Percentiles rank a stretch among this genome's conserved stretches.
These are phyloP conservation scores for Flaveria bidentis DNA, from an alignment of 129 eudicot species.

Conservation along the genomic window DNA sequence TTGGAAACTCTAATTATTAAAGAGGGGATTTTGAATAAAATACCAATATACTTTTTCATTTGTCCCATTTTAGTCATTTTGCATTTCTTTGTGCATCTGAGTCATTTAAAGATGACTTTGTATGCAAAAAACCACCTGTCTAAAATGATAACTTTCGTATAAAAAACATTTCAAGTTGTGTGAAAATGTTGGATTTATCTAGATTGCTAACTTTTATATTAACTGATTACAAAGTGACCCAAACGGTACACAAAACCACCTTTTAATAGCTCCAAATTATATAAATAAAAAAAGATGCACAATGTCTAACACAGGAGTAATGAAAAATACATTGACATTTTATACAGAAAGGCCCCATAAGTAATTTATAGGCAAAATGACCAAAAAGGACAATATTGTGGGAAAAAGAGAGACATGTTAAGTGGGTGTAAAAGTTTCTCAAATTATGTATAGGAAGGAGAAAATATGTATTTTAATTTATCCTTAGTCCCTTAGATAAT, in stretches of 20 bases:
- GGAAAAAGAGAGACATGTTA: background rate
- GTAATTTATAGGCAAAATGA: background rate
- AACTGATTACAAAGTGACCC: background rate
- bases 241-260: background rate
- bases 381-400: background rate
- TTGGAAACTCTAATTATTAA: background rate
- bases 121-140: background rate
- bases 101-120: background rate
- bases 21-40: background rate
- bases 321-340: background rate
- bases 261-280: background rate
- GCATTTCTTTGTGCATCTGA: conserved; percentile 5
- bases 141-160: background rate
- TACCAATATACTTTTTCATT: background rate
- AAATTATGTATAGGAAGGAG: background rate
- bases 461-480: background rate
- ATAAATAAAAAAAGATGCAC: background rate
- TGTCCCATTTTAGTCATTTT: background rate
- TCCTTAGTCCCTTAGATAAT: background rate
- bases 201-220: background rate
- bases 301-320: background rate
- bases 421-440: background rate
- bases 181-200: background rate
- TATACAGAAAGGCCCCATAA: background rate
- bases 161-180: background rate